A percentile compares a stretch with the other conserved stretches of the same genome.
Evolutionary conservation across 768 basidiomycete species (phyloP).

Genomic region (Auricularia auricula-judae): DNA sequence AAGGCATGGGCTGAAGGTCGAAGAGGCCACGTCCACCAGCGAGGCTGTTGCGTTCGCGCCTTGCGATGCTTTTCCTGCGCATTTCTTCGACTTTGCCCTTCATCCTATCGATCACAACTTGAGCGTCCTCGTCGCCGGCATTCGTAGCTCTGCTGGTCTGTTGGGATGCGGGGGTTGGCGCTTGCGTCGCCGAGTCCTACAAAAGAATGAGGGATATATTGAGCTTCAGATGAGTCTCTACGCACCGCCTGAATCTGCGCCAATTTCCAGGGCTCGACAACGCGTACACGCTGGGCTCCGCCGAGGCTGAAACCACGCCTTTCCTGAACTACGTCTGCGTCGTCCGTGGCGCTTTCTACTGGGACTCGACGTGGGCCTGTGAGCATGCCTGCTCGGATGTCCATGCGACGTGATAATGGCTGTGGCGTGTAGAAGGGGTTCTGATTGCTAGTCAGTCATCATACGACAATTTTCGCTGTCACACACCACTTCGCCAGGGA

Average conservation of each 20-base stretch:
- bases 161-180: not conserved
- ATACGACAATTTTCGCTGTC: not conserved
- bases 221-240: not conserved
- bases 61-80: constrained; percentile 23
- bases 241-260: constrained; percentile 9
- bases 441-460: not conserved
- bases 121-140: constrained; percentile 23
- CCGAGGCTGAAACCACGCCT: constrained; percentile 15
- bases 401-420: constrained; percentile 20
- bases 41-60: constrained; percentile 8
- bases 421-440: not conserved
- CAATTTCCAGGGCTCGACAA: constrained; percentile 5
- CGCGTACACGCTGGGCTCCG: constrained; percentile 3
- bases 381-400: constrained; percentile 24
- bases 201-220: no score
- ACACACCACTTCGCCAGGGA: no score
- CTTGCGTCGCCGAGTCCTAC: no score
- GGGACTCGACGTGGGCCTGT: constrained; percentile 37
- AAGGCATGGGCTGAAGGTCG: constrained; percentile 17
- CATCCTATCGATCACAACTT: constrained; percentile 25
- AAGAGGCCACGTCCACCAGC: constrained; percentile 9
- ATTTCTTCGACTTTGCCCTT: constrained; percentile 26
- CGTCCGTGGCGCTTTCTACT: constrained; percentile 37
- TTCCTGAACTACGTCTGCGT: constrained; percentile 44
- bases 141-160: constrained; percentile 12